Evolutionary conservation across 768 basidiomycete genomes (phyloP), one percentile per base, ranked within the genome.

Genomic region (Tricholoma saponaceum): DNA sequence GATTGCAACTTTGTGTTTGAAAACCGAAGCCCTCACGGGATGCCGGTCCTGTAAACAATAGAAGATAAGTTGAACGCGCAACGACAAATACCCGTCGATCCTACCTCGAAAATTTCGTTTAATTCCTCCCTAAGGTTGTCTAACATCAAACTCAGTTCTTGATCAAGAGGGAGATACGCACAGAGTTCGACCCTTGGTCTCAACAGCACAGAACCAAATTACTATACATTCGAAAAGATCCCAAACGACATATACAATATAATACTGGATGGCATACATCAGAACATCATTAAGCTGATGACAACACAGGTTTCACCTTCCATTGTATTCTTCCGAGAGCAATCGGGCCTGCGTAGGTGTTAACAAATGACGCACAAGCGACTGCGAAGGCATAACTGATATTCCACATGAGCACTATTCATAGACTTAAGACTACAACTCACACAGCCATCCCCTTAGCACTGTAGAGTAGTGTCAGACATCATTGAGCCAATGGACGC

Each of bases 381-480:
- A 77, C 76, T 4, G 73, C 72, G 22, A 80, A 70, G 1, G 74
- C 74, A 57, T 78, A 76, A 28, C 76, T 78, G 53, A 58, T 10
- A 25, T 14, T 23, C 14, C 8, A 14, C 5, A 54, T 39, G 44
- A 20, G 47, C 55, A 32, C 28, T 32, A 49, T 44, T 28, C 23
- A 18, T 10, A 18, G 12, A 12, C n/a, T n/a, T 41, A 58, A 70
- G 58, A 47, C 59, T 9, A 4, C 3, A 58, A 56, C 65, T 57
- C 71, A 83, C 70, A 81, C 65, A 4, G 82, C 82, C 76, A 86
- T 82, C 57, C 84, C 84, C 66, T 85, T 85, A 5, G 83, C 83
- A 44, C 83, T 75, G 35, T 46, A 10, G 43, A 1, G 30, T 8
- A 32, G 30, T 32, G 28, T 4, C 12, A 10, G 30, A 5, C 30